Base-by-base conservation (phyloP, 495 filamentous ascomycete genomes). In the Venustampulla echinocandica region DNA sequence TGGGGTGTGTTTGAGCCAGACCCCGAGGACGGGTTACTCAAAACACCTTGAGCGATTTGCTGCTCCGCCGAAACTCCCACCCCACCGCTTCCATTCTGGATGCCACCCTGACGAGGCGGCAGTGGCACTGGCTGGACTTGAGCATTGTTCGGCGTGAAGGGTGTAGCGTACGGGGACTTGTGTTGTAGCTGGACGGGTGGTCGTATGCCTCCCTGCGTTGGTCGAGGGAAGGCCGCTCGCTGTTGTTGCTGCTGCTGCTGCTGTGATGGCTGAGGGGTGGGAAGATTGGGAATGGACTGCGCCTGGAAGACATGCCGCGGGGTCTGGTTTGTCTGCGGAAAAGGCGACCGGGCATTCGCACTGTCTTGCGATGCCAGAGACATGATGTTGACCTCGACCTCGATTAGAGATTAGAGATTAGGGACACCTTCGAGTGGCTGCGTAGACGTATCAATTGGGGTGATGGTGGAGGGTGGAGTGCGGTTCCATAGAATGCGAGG, bases 41-140 rank as follows among this genome's bases (percentile, higher is more conserved):
- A 47, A 45, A 58, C 46, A 20, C 55, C 55, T 34, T 58, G 55
- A 18, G 55, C 55, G 45, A 58, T 58, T 52, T 58, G 55, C 50
- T 58, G 55, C 33, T 58, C 55, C 15, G 55, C 55, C 21, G 55
- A 58, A 0, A 52, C 42, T n/a, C n/a, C n/a, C n/a, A n/a, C n/a
- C 6, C 21, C 41, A n/a, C 10, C 30, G 37, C 46, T 24, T 28
- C 41, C 41, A 23, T 40, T 40, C 37, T 40, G 37, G 37, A 40
- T 53, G 11, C 50, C 46, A 52, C 52, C 54, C 19, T 49, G 47
- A 24, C 55, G 33, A 27, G 54, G 34, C 4, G 49, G 44, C 6
- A 45, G 40, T 18, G 36, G 7, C 6, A 45, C 44, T 18, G 36
- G 7, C 24, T 44, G 41, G 9, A 15, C 25, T 46, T 53, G 47